Percentiles rank a stretch among this genome's conserved stretches.
Conservation (phyloP, 2,329 filamentous ascomycete species). For the Cercospora sesami region DNA sequence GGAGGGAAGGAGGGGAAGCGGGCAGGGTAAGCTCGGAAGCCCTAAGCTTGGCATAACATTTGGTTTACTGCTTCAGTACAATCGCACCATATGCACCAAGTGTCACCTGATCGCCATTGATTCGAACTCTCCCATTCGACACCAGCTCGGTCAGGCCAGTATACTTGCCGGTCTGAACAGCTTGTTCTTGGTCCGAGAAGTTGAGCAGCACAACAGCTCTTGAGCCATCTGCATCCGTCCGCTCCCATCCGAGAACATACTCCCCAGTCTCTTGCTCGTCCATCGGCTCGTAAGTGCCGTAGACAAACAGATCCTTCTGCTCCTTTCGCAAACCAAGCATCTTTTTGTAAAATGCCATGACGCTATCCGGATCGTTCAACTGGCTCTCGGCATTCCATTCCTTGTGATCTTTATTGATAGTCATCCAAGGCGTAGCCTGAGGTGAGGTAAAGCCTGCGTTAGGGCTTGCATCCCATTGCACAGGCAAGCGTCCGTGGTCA, state of each 20-base stretch:
- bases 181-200: conserved; percentile 46
- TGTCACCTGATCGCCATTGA: conserved; percentile 14
- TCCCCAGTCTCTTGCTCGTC: conserved; percentile 33
- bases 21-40: not conserved
- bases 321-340: conserved; percentile 29
- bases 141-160: conserved; percentile 12
- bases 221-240: not conserved
- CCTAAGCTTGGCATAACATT: conserved; percentile 16
- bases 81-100: conserved; percentile 24
- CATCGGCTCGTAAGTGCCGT: conserved; percentile 28
- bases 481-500: conserved; percentile 60
- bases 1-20: not conserved
- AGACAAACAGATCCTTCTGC: conserved; percentile 25
- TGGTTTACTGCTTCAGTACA: conserved; percentile 7
- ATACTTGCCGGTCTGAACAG: conserved; percentile 19
- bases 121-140: conserved; percentile 23
- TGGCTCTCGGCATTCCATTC: conserved; percentile 43
- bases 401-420: conserved; percentile 19
- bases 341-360: conserved; percentile 61
- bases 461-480: conserved; percentile 60
- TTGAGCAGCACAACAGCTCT: conserved; percentile 33
- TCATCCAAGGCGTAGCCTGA: conserved; percentile 21
- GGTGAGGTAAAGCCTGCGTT: conserved; percentile 61
- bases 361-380: conserved; percentile 47
- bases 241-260: conserved; percentile 17